Base-by-base conservation (phyloP, 2,329 filamentous ascomycete genomes). In the Aspergillus novofumigatus region DNA sequence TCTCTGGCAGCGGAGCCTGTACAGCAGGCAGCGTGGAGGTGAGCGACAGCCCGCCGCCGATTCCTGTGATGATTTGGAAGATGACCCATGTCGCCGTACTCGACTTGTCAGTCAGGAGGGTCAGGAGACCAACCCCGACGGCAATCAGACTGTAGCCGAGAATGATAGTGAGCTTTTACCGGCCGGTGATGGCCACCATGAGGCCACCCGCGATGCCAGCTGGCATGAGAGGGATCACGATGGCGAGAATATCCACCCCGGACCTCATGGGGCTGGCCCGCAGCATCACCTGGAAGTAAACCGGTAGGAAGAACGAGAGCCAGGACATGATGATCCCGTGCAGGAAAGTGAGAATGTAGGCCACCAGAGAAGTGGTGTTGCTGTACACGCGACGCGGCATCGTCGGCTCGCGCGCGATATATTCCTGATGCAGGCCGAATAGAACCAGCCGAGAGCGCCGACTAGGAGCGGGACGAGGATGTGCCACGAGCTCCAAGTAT, bases 401-500 rank as follows among this genome's bases (percentile, higher is more conserved):
- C 26, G 26, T 28, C 26, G 26, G 7, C 26, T 28, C 26, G 26
- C 26, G 26, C 7, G 7, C 26, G 7, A 28, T 3, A 28, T 28
- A 28, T 28, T 28, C 26, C 41, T 44, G 41, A 20, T 44, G 41
- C 4, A 20, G 14, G n/a, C 20, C n/a, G 41, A 44, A 44, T 5
- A 44, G 3, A 9, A 48, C 17, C 0, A 62, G 1, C 81, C 78
- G 2, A 72, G 65, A 0, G 74, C 60, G 2, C 84, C 83, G 9
- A 86, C 29, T 2, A 83, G 64, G n/a, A 88, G 70, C 0, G 84
- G 84, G 2, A 83, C 74, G 2, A 88, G 72, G 0, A 81, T 83
- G 4, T 77, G 76, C 77, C 80, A 85, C 3, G 78, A 82, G 23
- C 72, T 67, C 85, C 85, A 88, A 0, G 78, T 63, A 65, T 61